A percentile compares a stretch with the other conserved stretches of the same genome.
phyloP scores from a whole-genome alignment of 768 basidiomycete genomes.

The Serendipita indica region DNA sequence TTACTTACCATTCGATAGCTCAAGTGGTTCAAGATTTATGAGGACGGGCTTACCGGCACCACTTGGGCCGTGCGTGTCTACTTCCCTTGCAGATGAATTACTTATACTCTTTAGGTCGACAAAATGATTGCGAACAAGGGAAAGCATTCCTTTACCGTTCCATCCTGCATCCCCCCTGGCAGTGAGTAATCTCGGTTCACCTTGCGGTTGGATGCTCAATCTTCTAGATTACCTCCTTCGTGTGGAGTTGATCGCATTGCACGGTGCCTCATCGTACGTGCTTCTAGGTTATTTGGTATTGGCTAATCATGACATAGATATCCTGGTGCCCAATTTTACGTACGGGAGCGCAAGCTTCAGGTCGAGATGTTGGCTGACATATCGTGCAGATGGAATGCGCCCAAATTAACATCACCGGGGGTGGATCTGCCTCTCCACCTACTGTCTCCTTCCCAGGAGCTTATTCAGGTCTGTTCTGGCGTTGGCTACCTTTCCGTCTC shows the following conservation, averaged over 20 bases:
- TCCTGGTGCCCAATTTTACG: constrained; percentile 45
- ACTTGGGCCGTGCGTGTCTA: constrained; percentile 23
- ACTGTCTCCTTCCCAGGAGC: constrained; percentile 17
- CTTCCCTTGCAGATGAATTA: constrained; percentile 5
- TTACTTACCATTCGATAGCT: no score
- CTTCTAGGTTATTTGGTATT: background rate
- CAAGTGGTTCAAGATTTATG: constrained; percentile 41
- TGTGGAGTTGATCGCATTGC: constrained; percentile 33
- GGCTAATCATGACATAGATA: background rate
- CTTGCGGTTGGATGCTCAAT: background rate
- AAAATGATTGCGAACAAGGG: constrained; percentile 34
- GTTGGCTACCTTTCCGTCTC: background rate
- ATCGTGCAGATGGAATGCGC: constrained; percentile 25
- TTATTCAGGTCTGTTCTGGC: constrained; percentile 15
- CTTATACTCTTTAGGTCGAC: constrained; percentile 29
- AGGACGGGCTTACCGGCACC: constrained; percentile 23
- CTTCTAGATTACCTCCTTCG: constrained; percentile 31
- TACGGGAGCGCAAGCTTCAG: no score
- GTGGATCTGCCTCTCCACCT: background rate
- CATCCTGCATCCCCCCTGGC: constrained; percentile 31
- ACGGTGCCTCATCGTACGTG: constrained; percentile 1
- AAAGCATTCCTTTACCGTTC: constrained; percentile 34
- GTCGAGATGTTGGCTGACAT: background rate
- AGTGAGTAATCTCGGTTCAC: background rate
- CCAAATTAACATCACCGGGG: constrained; percentile 23